Evolutionary conservation across 2,329 filamentous ascomycete genomes (phyloP).

Genomic region (Penicillium sp.): DNA sequence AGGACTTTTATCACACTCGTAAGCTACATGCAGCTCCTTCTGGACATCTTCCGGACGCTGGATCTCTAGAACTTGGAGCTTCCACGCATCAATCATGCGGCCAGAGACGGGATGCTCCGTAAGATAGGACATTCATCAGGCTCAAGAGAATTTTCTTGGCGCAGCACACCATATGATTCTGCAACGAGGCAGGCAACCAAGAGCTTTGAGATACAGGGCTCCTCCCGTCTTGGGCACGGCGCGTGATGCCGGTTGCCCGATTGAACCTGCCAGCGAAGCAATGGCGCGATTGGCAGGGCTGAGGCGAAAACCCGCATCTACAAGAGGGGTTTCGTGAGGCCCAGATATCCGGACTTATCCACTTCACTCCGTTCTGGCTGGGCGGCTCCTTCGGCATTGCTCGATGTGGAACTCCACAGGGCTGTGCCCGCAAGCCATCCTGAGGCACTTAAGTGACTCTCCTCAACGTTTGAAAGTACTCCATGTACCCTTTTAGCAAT

Average conservation of each 20-base stretch:
- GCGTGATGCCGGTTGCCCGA: conserved; percentile 1
- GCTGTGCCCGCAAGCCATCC: not conserved
- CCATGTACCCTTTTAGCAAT: not conserved
- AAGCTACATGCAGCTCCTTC: not conserved
- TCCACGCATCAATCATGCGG: conserved; percentile 1
- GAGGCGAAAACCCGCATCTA: not conserved
- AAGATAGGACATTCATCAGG: not conserved
- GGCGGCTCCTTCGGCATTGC: not conserved
- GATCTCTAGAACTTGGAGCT: not conserved
- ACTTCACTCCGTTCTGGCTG: not conserved
- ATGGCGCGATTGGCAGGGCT: conserved; percentile 10
- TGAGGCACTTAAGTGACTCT: not conserved
- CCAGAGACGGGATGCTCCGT: not conserved
- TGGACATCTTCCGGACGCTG: not conserved
- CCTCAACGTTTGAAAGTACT: not conserved
- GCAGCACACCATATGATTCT: not conserved
- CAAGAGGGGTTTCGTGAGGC: not conserved
- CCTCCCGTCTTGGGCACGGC: not conserved
- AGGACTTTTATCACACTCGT: not conserved
- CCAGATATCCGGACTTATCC: not conserved
- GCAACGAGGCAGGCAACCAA: not conserved
- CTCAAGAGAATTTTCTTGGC: not conserved
- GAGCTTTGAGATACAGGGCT: not conserved
- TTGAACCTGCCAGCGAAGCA: not conserved
- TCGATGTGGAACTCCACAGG: not conserved